phyloP scores from a whole-genome alignment of 768 basidiomycete species.

The Trametes elegans region DNA sequence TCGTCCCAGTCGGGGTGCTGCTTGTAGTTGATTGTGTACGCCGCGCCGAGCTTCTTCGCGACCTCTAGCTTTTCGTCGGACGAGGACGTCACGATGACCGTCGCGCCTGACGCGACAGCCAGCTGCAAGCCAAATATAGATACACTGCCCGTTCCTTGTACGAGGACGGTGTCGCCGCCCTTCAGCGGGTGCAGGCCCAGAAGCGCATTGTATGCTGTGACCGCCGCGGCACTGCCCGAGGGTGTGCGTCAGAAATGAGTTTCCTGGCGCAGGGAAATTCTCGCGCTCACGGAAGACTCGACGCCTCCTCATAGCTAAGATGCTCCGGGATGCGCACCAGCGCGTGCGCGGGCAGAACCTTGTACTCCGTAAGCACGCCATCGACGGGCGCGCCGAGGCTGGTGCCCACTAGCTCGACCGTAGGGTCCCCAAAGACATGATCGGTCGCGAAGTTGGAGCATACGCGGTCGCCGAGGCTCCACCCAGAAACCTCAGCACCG shows the following conservation, averaged over 20 bases:
- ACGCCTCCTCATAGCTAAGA: conserved; percentile 61
- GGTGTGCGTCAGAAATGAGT: neutral
- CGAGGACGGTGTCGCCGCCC: conserved; percentile 56
- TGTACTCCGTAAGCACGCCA: conserved; percentile 43
- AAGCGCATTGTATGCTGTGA: conserved; percentile 65
- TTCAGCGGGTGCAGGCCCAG: conserved; percentile 48
- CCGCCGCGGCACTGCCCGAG: conserved; percentile 48
- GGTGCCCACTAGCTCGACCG: conserved; percentile 33
- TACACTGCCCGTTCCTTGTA: conserved; percentile 56
- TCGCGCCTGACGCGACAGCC: conserved; percentile 60
- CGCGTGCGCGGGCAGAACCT: conserved; percentile 27
- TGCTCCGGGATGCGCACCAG: conserved; percentile 54
- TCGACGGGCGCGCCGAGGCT: conserved; percentile 46
- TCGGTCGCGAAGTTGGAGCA: conserved; percentile 51
- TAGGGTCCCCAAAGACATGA: conserved; percentile 45
- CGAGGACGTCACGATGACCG: conserved; percentile 65
- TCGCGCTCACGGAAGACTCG: conserved; percentile 54
- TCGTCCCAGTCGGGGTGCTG: conserved; percentile 56
- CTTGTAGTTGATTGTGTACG: conserved; percentile 64
- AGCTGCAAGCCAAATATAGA: conserved; percentile 59
- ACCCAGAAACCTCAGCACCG: conserved; percentile 38
- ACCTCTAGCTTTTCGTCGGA: conserved; percentile 60
- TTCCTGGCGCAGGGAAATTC: neutral
- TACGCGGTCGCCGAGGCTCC: conserved; percentile 55
- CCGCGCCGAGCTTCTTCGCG: conserved; percentile 50